These are phyloP conservation scores for Umbelopsis sp. DNA, from an alignment of 371 early-diverging fungal genomes.

Conservation along the genomic window DNA sequence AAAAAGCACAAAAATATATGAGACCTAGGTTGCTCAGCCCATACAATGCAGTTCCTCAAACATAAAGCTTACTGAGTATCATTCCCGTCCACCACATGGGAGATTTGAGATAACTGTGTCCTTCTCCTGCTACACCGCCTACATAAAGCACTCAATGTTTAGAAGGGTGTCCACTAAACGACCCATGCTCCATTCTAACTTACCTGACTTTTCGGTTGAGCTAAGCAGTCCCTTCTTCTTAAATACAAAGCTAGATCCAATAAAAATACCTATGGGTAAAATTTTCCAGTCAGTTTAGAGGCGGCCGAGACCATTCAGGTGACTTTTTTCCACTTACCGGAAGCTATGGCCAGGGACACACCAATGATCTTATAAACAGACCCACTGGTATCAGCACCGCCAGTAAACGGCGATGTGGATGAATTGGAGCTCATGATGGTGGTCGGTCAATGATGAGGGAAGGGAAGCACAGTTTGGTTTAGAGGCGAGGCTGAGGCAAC, in stretches of 20 bases:
- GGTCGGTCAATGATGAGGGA: neutral
- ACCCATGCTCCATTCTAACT: neutral
- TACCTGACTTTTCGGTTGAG: conserved; percentile 66
- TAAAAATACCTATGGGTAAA: conserved; percentile 71
- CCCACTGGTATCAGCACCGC: conserved; percentile 37
- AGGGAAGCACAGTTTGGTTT: neutral
- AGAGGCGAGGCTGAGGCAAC: conserved; percentile 8
- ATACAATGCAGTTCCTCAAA: neutral
- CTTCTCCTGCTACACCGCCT: conserved; percentile 74
- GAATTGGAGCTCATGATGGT: conserved; percentile 28
- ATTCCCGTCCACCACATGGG: conserved; percentile 96
- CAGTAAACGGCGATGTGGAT: conserved; percentile 37
- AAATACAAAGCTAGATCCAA: conserved; percentile 90
- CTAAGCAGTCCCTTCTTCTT: conserved; percentile 92
- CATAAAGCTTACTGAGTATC: conserved; percentile 62
- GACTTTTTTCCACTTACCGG: conserved; percentile 40
- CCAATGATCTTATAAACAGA: conserved; percentile 82
- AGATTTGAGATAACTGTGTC: conserved; percentile 82
- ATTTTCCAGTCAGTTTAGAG: neutral
- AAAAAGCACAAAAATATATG: neutral
- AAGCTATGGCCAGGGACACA: conserved; percentile 78
- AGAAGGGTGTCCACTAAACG: neutral
- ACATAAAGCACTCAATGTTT: neutral
- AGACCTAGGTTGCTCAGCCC: no score
- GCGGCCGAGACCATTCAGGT: neutral